Percentiles rank a stretch among this genome's conserved stretches.
phyloP scores from a whole-genome alignment of 306 rosid genomes.

The Vigna angularis region DNA sequence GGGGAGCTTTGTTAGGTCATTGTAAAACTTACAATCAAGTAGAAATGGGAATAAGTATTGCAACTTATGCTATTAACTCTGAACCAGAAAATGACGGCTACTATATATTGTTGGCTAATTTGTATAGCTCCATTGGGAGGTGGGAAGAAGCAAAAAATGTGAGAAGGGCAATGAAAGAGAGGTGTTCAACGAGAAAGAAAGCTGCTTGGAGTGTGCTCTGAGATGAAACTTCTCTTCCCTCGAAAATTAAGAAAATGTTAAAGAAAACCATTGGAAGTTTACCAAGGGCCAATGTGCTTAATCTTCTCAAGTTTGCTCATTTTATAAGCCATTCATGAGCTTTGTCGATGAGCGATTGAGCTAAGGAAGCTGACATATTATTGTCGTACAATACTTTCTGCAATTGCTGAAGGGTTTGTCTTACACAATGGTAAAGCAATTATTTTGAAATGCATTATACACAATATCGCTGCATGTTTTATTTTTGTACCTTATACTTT shows the following conservation, averaged over 20 bases:
- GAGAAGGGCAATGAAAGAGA: slow-evolving; percentile 5
- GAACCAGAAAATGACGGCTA: slow-evolving; percentile 23
- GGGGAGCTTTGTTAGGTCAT: slow-evolving; percentile 30
- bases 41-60: slow-evolving; percentile 19
- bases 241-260: neutral
- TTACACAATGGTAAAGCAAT: neutral
- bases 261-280: neutral
- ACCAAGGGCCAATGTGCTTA: neutral
- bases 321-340: neutral
- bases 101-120: slow-evolving; percentile 13
- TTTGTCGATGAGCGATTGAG: neutral
- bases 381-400: neutral
- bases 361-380: neutral
- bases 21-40: slow-evolving; percentile 13
- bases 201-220: slow-evolving; percentile 18
- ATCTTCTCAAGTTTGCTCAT: neutral
- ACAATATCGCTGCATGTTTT: neutral
- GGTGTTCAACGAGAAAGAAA: slow-evolving; percentile 10
- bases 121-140: slow-evolving; percentile 21
- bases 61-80: neutral
- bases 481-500: neutral
- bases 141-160: slow-evolving; percentile 26
- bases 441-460: slow-evolving; percentile 15
- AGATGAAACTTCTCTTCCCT: neutral
- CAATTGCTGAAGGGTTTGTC: slow-evolving; percentile 94